phyloP scores from a whole-genome alignment of 352 stramenopile genomes.

The Globisporangium megalacanthum region DNA sequence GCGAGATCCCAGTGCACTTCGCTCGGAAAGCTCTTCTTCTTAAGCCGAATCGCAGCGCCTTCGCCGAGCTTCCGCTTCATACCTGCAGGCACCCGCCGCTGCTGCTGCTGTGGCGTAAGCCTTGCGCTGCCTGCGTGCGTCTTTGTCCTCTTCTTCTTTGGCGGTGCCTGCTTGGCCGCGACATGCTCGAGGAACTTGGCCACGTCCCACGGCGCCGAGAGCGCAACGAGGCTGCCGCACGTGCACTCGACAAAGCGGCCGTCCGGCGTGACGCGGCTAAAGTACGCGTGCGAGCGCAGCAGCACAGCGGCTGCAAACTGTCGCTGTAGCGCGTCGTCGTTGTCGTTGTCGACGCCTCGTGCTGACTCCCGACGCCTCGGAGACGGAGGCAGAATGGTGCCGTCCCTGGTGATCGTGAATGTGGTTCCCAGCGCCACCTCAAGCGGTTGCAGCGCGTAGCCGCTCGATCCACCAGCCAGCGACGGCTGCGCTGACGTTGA shows the following conservation, averaged over 20 bases:
- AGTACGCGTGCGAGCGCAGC: constrained; percentile 39
- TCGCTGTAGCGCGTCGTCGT: background rate
- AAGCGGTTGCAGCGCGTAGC: constrained; percentile 29
- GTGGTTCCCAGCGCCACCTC: constrained; percentile 22
- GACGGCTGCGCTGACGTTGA: background rate
- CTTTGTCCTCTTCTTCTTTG: constrained; percentile 18
- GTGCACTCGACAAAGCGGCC: constrained; percentile 63
- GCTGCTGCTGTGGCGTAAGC: background rate
- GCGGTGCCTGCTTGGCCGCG: constrained; percentile 38
- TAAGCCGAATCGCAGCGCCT: constrained; percentile 14
- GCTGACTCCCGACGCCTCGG: constrained; percentile 5
- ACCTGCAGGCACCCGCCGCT: background rate
- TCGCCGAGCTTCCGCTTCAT: constrained; percentile 12
- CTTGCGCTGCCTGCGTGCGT: too few species aligned
- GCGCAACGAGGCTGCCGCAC: constrained; percentile 54
- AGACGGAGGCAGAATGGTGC: constrained; percentile 9
- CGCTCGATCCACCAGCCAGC: background rate
- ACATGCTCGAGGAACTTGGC: constrained; percentile 58
- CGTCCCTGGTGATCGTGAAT: constrained; percentile 22
- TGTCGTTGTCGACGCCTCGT: background rate
- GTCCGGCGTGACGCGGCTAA: constrained; percentile 56
- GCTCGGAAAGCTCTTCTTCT: constrained; percentile 43
- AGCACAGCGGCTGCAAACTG: constrained; percentile 27
- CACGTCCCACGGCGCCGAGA: constrained; percentile 46
- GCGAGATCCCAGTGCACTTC: constrained; percentile 58